These are phyloP conservation scores for Monotropa hypopitys DNA, from an alignment of 179 eudicot genomes.

Conservation along the genomic window DNA sequence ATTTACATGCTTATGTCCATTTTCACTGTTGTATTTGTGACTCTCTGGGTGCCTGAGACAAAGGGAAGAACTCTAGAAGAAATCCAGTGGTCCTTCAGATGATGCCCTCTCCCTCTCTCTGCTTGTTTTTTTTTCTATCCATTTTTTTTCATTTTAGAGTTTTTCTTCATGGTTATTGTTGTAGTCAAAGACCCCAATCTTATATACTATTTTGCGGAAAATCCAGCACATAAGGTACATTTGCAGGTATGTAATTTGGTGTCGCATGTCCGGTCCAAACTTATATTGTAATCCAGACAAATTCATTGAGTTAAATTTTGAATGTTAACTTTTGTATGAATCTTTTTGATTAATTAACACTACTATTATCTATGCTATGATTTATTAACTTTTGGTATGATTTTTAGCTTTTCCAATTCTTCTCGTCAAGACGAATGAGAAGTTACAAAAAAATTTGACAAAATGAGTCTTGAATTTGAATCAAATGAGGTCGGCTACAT, in stretches of 20 bases:
- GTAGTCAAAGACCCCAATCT: not conserved
- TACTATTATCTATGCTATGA: too few species aligned
- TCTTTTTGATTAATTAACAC: not conserved
- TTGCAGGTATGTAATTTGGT: not conserved
- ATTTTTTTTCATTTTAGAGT: not conserved
- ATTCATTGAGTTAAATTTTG: conserved; percentile 1
- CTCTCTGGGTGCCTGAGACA: conserved; percentile 78
- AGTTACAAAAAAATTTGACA: too few species aligned
- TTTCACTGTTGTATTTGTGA: conserved; percentile 42
- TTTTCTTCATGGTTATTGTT: not conserved
- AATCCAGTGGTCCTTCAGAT: conserved; percentile 47
- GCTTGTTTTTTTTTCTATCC: not conserved
- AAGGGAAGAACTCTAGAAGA: conserved; percentile 88
- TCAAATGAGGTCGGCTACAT: too few species aligned
- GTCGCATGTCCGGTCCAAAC: not conserved
- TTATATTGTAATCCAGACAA: not conserved
- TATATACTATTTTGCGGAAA: not conserved
- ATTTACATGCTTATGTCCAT: conserved; percentile 46
- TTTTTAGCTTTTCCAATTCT: too few species aligned
- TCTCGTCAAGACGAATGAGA: too few species aligned
- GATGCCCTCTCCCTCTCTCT: not conserved
- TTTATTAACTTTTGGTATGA: too few species aligned
- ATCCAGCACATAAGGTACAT: not conserved
- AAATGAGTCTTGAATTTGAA: too few species aligned
- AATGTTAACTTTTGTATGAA: not conserved